phyloP scores from a whole-genome alignment of 345 rosid genomes.

The Garcia nutans region DNA sequence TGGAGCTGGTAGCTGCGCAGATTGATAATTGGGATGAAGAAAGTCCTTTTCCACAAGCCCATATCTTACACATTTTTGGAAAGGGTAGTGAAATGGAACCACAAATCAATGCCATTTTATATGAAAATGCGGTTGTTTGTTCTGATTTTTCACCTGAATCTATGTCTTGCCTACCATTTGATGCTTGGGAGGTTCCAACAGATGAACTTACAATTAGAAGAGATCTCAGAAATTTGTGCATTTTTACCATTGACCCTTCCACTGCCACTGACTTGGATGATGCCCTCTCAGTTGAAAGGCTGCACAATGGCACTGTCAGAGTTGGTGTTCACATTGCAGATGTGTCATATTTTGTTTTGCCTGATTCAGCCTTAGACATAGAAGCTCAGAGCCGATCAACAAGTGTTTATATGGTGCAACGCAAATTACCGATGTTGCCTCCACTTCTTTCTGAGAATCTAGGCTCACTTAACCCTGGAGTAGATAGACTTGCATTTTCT shows the following conservation, averaged over 20 bases:
- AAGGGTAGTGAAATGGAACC: constrained; percentile 66
- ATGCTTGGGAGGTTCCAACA: constrained; percentile 71
- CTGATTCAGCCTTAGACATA: constrained; percentile 60
- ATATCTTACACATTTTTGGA: constrained; percentile 58
- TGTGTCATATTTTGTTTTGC: constrained; percentile 81
- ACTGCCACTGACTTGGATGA: constrained; percentile 86
- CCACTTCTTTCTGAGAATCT: constrained; percentile 62
- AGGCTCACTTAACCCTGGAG: constrained; percentile 83
- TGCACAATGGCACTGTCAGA: constrained; percentile 54
- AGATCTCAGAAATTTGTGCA: constrained; percentile 73
- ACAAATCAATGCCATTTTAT: constrained; percentile 63
- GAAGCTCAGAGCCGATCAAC: constrained; percentile 87
- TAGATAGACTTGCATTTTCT: constrained; percentile 77
- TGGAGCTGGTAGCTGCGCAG: constrained; percentile 72
- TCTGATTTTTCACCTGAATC: constrained; percentile 63
- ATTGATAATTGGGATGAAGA: constrained; percentile 72
- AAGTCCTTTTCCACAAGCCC: constrained; percentile 55
- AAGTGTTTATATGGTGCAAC: constrained; percentile 62
- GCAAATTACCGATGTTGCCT: constrained; percentile 84
- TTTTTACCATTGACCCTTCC: constrained; percentile 73
- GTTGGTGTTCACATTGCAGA: constrained; percentile 93
- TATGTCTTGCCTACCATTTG: constrained; percentile 61
- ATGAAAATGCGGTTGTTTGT: constrained; percentile 57
- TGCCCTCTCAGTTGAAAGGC: constrained; percentile 74
- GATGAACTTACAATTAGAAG: constrained; percentile 55